phyloP scores from a whole-genome alignment of 495 filamentous ascomycete species.

The Glutinoglossum americanum region DNA sequence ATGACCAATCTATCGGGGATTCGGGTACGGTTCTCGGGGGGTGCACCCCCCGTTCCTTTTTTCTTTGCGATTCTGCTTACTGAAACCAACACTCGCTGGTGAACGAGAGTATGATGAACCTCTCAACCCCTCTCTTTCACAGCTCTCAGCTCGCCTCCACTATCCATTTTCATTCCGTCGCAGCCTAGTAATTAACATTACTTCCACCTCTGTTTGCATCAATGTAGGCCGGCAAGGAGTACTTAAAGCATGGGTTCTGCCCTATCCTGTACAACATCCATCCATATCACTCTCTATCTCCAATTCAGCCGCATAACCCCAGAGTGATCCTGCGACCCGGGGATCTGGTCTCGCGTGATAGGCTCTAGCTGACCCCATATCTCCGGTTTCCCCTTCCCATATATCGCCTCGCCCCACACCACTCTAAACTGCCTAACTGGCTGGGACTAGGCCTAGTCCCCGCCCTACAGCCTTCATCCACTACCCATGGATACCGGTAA shows the following conservation, averaged over 20 bases:
- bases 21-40: no score
- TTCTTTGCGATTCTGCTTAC: no score
- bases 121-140: not conserved
- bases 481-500: not conserved
- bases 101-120: no score
- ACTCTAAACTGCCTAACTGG: no score
- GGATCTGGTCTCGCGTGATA: not conserved
- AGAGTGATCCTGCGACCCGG: not conserved
- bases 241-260: not conserved
- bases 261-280: not conserved
- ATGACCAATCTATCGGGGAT: no score
- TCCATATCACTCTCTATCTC: not conserved
- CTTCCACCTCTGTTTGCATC: not conserved
- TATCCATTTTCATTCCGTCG: not conserved
- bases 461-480: no score
- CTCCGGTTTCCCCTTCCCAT: not conserved
- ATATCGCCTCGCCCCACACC: no score
- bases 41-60: no score
- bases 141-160: not conserved
- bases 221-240: not conserved
- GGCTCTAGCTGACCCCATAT: not conserved
- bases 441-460: not conserved
- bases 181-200: no score
- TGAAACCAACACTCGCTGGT: no score
- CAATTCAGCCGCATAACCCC: not conserved